Evolutionary conservation across 1,284 basidiomycete genomes (phyloP).

Genomic region (Apiotrichum gamsii): DNA sequence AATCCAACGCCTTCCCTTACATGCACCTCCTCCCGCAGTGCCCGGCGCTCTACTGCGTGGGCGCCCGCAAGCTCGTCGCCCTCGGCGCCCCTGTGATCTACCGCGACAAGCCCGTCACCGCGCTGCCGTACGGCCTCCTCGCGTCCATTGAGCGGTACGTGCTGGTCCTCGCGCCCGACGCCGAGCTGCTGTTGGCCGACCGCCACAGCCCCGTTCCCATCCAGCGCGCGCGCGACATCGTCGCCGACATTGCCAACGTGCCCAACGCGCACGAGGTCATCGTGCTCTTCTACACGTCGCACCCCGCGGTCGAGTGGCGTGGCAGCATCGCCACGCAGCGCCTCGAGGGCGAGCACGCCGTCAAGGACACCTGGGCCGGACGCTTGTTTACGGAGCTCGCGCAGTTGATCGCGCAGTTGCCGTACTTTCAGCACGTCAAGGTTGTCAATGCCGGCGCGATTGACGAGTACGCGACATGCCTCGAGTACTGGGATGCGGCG

Average conservation of each 20-base stretch:
- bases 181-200: neutral
- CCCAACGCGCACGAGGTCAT: neutral
- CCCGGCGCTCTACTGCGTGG: neutral
- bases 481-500: neutral
- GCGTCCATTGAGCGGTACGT: slow-evolving; percentile 2
- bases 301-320: neutral
- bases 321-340: neutral
- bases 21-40: neutral
- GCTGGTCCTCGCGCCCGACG: neutral
- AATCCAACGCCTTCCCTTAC: too few species aligned
- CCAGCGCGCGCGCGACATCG: neutral
- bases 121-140: slow-evolving; percentile 1
- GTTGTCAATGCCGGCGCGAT: slow-evolving; percentile 6
- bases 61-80: neutral
- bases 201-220: neutral
- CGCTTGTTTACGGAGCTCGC: slow-evolving; percentile 8
- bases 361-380: slow-evolving; percentile 1
- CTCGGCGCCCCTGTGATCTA: neutral
- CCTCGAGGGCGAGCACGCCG: neutral
- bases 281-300: slow-evolving; percentile 1
- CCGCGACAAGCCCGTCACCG: neutral
- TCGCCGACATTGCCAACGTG: slow-evolving; percentile 1
- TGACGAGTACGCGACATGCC: neutral
- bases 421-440: neutral
- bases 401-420: neutral